Conservation (phyloP, 345 rosid genomes). For the Physaria fendleri region DNA sequence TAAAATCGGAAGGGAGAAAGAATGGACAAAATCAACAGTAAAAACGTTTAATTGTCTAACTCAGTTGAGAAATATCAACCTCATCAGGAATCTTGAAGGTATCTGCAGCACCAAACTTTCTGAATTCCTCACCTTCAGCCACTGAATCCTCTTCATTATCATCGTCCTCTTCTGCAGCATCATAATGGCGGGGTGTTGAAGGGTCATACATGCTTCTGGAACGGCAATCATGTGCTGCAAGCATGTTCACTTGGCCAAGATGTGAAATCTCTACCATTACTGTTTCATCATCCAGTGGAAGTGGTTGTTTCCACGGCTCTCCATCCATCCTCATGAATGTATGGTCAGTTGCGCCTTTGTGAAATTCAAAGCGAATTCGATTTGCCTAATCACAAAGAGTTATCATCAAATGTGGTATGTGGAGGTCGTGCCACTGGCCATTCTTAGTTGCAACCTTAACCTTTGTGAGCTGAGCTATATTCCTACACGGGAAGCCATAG, state of each 20-base stretch:
- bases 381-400: constrained; percentile 48
- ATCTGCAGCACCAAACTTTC: constrained; percentile 89
- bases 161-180: constrained; percentile 29
- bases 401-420: constrained; percentile 38
- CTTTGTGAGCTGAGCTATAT: constrained; percentile 67
- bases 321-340: constrained; percentile 95
- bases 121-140: constrained; percentile 40
- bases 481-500: constrained; percentile 41
- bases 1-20: neutral
- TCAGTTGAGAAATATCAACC: constrained; percentile 63
- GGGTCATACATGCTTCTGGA: constrained; percentile 55
- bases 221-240: constrained; percentile 63
- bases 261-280: constrained; percentile 88
- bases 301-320: constrained; percentile 96
- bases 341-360: constrained; percentile 67
- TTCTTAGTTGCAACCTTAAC: constrained; percentile 56
- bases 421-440: constrained; percentile 62
- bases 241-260: constrained; percentile 88
- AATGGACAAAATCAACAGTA: constrained; percentile 1
- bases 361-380: constrained; percentile 78
- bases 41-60: constrained; percentile 30
- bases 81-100: constrained; percentile 85
- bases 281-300: constrained; percentile 65
- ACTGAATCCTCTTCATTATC: constrained; percentile 44
- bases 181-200: constrained; percentile 17